A percentile compares a stretch with the other conserved stretches of the same genome.
These are phyloP conservation scores for Eucalyptus grandis DNA, from an alignment of 345 rosid species.

Conservation along the genomic window DNA sequence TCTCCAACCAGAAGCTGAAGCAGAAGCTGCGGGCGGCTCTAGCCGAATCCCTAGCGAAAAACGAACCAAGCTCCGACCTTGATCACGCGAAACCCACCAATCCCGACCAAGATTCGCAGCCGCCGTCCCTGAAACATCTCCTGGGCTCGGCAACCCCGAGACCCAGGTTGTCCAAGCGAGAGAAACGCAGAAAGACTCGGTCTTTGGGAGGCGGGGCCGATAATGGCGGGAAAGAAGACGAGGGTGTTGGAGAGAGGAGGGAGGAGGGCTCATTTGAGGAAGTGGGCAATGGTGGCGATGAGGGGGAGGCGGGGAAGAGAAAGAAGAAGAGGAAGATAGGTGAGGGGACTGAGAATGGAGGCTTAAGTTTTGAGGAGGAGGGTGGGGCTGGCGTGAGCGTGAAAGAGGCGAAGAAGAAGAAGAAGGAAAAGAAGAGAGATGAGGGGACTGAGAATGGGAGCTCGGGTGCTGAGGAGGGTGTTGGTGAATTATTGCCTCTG, in stretches of 20 bases:
- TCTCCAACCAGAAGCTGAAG: conserved; percentile 92
- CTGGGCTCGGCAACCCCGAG: conserved; percentile 44
- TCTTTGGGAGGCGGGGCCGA: conserved; percentile 3
- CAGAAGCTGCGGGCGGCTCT: conserved; percentile 50
- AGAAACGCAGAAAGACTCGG: conserved; percentile 35
- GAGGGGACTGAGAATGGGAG: neutral
- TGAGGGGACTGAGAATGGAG: neutral
- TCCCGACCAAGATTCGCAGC: conserved; percentile 7
- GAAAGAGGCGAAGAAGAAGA: neutral
- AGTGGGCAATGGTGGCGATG: neutral
- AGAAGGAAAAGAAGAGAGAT: neutral
- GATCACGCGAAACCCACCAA: neutral
- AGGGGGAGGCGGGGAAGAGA: neutral
- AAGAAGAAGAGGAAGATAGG: neutral
- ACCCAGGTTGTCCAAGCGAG: conserved; percentile 71
- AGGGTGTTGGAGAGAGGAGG: neutral
- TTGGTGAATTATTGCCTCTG: neutral
- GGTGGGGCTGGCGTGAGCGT: neutral
- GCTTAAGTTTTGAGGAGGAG: neutral
- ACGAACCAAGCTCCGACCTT: neutral
- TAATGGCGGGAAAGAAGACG: conserved; percentile 1
- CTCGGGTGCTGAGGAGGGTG: neutral
- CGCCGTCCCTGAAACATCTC: conserved; percentile 39
- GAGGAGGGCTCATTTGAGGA: conserved; percentile 4
- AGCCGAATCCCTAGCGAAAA: conserved; percentile 14